These are phyloP conservation scores for Suillus discolor DNA, from an alignment of 768 basidiomycete species.

Conservation along the genomic window DNA sequence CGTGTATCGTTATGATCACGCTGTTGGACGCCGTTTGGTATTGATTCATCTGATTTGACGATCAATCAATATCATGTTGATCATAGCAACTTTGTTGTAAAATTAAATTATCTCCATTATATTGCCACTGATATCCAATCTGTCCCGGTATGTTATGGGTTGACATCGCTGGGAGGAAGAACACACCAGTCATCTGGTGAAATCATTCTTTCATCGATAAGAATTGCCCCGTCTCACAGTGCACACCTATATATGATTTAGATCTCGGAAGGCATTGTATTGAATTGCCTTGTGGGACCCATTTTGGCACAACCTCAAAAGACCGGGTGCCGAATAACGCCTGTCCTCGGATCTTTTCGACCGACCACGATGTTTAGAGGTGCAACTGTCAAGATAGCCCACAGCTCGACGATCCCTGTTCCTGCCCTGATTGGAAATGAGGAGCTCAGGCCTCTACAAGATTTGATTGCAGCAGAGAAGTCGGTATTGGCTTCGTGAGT, in stretches of 20 bases:
- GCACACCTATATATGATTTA: no score
- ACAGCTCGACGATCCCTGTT: slow-evolving; percentile 81
- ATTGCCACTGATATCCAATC: no score
- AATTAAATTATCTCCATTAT: no score
- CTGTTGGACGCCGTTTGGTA: background rate
- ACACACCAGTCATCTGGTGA: no score
- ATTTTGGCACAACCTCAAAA: background rate
- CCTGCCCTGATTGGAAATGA: slow-evolving; percentile 59
- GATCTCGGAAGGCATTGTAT: no score
- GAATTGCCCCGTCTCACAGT: background rate
- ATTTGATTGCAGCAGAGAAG: slow-evolving; percentile 90
- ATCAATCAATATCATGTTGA: background rate
- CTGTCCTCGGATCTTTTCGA: background rate
- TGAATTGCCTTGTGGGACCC: no score
- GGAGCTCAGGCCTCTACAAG: slow-evolving; percentile 81
- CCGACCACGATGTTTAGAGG: slow-evolving; percentile 64
- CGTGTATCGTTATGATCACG: background rate
- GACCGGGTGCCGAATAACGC: background rate
- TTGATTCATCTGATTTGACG: background rate
- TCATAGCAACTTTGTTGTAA: background rate
- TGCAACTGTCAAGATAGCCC: slow-evolving; percentile 82
- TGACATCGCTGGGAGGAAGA: background rate
- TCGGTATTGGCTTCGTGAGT: slow-evolving; percentile 72
- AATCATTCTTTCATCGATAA: background rate
- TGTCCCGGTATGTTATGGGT: background rate